A percentile compares a stretch with the other conserved stretches of the same genome.
Conservation (phyloP, 768 basidiomycete species). For the Russula brevipes region DNA sequence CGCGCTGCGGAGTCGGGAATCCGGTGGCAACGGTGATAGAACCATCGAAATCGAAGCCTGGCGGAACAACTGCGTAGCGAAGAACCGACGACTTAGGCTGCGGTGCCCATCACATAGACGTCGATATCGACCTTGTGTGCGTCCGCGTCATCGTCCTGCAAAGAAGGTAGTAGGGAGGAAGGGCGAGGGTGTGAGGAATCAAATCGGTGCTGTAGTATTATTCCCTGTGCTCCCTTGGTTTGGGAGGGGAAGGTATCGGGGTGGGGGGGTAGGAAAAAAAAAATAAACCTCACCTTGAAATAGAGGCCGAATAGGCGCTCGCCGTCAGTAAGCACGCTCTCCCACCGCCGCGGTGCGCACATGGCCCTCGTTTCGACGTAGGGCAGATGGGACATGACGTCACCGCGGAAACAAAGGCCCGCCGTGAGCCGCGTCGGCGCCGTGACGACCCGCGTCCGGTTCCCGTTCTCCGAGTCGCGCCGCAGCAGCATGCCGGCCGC, state of each 20-base stretch:
- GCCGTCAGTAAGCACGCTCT: slow-evolving; percentile 12
- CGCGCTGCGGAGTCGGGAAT: neutral
- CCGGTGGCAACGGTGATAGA: neutral
- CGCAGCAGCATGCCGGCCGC: neutral
- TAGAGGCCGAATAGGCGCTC: slow-evolving; percentile 10
- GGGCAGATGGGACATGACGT: slow-evolving; percentile 5
- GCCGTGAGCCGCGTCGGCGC: slow-evolving; percentile 12
- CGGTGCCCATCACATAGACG: slow-evolving; percentile 2
- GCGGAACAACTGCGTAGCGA: neutral
- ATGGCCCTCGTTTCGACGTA: slow-evolving; percentile 8
- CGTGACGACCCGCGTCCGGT: slow-evolving; percentile 9
- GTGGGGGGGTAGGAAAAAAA: neutral
- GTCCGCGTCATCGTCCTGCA: slow-evolving; percentile 10
- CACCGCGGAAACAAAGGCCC: slow-evolving; percentile 15
- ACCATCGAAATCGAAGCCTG: neutral
- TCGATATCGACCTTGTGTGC: slow-evolving; percentile 7
- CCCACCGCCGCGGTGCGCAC: slow-evolving; percentile 13
- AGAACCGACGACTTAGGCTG: neutral
- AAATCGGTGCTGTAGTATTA: too few relatives aligned
- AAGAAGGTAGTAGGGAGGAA: too few relatives aligned
- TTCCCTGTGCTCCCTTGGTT: too few relatives aligned
- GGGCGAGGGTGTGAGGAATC: too few relatives aligned
- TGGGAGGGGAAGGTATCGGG: neutral
- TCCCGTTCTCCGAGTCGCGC: slow-evolving; percentile 1
- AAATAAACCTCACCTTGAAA: slow-evolving; percentile 3